Percentiles rank a stretch among this genome's conserved stretches.
Evolutionary conservation across 2,329 filamentous ascomycete species (phyloP).

Genomic region (Aspergillus fumigatiaffinis): DNA sequence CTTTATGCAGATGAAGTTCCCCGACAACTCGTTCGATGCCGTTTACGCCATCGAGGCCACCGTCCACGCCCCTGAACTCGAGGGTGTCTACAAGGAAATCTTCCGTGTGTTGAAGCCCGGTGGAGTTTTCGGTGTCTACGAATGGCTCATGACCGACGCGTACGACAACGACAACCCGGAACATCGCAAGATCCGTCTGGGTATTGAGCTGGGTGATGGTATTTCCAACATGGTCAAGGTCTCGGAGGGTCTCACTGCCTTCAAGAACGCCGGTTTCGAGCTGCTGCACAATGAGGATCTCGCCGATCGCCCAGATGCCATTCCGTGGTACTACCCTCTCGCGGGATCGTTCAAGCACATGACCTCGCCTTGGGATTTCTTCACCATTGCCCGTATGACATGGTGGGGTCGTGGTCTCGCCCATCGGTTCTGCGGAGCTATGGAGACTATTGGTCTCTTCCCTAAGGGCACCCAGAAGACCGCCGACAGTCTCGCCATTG

Average conservation of each 20-base stretch:
- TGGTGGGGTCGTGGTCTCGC: slow-evolving; percentile 71
- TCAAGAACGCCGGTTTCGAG: slow-evolving; percentile 83
- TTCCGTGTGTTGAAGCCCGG: slow-evolving; percentile 94
- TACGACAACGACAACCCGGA: slow-evolving; percentile 86
- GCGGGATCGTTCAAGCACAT: slow-evolving; percentile 82
- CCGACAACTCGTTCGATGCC: slow-evolving; percentile 86
- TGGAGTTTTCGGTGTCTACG: slow-evolving; percentile 93
- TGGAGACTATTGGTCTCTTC: slow-evolving; percentile 72
- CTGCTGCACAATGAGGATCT: slow-evolving; percentile 82
- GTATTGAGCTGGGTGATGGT: slow-evolving; percentile 92
- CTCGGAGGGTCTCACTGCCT: slow-evolving; percentile 73
- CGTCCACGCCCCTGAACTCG: slow-evolving; percentile 84
- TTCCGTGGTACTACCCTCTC: slow-evolving; percentile 93
- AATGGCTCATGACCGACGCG: slow-evolving; percentile 96
- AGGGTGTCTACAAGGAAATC: slow-evolving; percentile 91
- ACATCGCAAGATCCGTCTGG: slow-evolving; percentile 86
- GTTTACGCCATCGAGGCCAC: slow-evolving; percentile 98
- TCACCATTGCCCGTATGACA: slow-evolving; percentile 86
- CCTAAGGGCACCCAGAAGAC: slow-evolving; percentile 88
- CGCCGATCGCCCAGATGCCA: slow-evolving; percentile 67
- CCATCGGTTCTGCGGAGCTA: slow-evolving; percentile 69
- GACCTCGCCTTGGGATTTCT: slow-evolving; percentile 71
- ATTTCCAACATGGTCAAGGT: slow-evolving; percentile 97
- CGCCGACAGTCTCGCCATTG: slow-evolving; percentile 79
- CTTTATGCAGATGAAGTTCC: slow-evolving; percentile 99